Evolutionary conservation across 371 early-diverging fungal species (phyloP).

Genomic region (Cokeromyces recurvatus): DNA sequence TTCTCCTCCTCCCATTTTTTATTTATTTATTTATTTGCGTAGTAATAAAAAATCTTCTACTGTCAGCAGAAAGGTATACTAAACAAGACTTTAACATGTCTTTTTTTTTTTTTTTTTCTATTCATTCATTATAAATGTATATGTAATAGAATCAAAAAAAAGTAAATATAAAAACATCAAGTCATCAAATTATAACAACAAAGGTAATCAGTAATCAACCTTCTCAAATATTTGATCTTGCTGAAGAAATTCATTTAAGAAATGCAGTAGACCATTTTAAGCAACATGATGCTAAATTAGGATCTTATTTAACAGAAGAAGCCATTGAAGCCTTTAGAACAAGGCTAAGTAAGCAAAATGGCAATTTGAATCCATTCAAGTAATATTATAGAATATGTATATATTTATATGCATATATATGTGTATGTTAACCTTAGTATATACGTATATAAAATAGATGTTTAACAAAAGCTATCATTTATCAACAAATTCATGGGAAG

Average conservation of each 20-base stretch:
- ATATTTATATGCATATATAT: not conserved
- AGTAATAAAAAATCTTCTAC: no score
- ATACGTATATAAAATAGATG: slow-evolving; percentile 9
- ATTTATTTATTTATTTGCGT: no score
- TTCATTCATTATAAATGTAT: no score
- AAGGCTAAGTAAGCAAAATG: slow-evolving; percentile 4
- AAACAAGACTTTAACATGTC: no score
- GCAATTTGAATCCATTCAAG: slow-evolving; percentile 24
- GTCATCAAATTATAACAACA: no score
- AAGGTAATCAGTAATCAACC: no score
- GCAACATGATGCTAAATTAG: slow-evolving; percentile 30
- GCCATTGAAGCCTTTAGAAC: slow-evolving; percentile 9
- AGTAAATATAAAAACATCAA: no score
- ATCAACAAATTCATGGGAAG: slow-evolving; percentile 53
- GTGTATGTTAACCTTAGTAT: not conserved
- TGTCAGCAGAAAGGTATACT: no score
- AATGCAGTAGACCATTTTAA: slow-evolving; percentile 26
- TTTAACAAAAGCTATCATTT: slow-evolving; percentile 39
- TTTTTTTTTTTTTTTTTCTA: no score
- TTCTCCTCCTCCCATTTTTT: no score
- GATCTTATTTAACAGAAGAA: slow-evolving; percentile 14
- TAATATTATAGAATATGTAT: slow-evolving; percentile 2
- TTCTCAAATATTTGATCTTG: not conserved
- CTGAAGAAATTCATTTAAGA: not conserved
- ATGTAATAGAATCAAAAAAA: no score